A percentile compares a stretch with the other conserved stretches of the same genome.
Conservation (phyloP, 1,139 yeast species). For the Suhomyces panamericanus region DNA sequence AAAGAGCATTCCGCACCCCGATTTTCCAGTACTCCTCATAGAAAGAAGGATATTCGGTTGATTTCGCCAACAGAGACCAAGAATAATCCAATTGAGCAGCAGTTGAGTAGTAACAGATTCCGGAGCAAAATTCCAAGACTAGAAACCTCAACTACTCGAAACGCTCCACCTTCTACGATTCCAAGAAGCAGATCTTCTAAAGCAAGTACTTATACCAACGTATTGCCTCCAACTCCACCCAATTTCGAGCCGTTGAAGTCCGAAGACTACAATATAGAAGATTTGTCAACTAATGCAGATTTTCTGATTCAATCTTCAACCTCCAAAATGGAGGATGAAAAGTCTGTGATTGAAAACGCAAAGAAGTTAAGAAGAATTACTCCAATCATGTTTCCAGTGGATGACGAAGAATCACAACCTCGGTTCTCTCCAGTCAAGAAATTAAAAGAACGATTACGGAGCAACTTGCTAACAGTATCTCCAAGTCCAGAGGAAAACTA, state of each 20-base stretch:
- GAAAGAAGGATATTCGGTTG: background rate
- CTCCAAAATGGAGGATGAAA: constrained; percentile 18
- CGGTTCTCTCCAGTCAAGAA: constrained; percentile 35
- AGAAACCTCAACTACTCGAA: background rate
- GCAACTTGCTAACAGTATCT: constrained; percentile 10
- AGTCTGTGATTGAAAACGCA: constrained; percentile 37
- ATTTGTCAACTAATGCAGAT: background rate
- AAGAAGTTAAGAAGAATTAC: constrained; percentile 37
- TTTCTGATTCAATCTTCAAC: constrained; percentile 7
- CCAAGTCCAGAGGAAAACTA: constrained; percentile 11
- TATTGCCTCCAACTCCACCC: constrained; percentile 37
- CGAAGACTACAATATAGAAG: background rate
- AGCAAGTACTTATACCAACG: constrained; percentile 4
- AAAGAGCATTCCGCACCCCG: constrained; percentile 18
- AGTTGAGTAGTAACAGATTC: background rate
- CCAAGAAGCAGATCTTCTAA: background rate
- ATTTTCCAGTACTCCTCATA: constrained; percentile 5
- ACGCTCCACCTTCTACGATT: background rate
- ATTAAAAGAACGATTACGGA: constrained; percentile 26
- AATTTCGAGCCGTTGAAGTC: constrained; percentile 20
- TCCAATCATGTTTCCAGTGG: constrained; percentile 42
- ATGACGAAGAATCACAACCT: constrained; percentile 30
- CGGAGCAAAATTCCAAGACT: background rate
- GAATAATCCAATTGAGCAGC: background rate
- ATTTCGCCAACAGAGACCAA: constrained; percentile 3